These are phyloP conservation scores for Ustilago xerochloae DNA, from an alignment of 1,284 basidiomycete species.

Conservation along the genomic window DNA sequence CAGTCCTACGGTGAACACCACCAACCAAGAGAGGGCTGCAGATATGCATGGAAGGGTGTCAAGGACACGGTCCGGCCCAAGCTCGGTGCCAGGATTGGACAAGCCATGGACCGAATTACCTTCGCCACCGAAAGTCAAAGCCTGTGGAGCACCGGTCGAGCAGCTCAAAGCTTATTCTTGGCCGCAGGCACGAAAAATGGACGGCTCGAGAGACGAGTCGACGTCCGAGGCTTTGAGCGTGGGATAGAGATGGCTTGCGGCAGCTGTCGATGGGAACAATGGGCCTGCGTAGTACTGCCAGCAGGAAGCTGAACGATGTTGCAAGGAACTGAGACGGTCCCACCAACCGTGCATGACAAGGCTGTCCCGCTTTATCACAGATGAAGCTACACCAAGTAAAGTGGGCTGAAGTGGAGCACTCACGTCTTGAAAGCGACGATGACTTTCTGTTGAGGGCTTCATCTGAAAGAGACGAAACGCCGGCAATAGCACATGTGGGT, in stretches of 20 bases:
- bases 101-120: conserved; percentile 5
- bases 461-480: not conserved
- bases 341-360: conserved; percentile 11
- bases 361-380: conserved; percentile 6
- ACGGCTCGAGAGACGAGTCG: not conserved
- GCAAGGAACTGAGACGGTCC: conserved; percentile 5
- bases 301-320: conserved; percentile 1
- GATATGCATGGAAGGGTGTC: conserved; percentile 1
- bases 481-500: not conserved
- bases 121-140: conserved; percentile 24
- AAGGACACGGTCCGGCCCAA: conserved; percentile 24
- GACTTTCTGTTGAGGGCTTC: not conserved
- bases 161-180: not conserved
- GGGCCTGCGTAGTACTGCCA: not conserved
- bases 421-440: not conserved
- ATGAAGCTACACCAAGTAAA: not conserved
- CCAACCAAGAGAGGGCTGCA: not conserved
- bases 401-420: not conserved
- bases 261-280: conserved; percentile 8
- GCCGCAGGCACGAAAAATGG: not conserved
- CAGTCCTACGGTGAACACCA: too few relatives aligned
- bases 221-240: conserved; percentile 18
- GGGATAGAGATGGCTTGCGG: conserved; percentile 11
- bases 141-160: conserved; percentile 9
- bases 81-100: conserved; percentile 22